Evolutionary conservation across 2,329 filamentous ascomycete species (phyloP).

Genomic region (Lithohypha guttulata): DNA sequence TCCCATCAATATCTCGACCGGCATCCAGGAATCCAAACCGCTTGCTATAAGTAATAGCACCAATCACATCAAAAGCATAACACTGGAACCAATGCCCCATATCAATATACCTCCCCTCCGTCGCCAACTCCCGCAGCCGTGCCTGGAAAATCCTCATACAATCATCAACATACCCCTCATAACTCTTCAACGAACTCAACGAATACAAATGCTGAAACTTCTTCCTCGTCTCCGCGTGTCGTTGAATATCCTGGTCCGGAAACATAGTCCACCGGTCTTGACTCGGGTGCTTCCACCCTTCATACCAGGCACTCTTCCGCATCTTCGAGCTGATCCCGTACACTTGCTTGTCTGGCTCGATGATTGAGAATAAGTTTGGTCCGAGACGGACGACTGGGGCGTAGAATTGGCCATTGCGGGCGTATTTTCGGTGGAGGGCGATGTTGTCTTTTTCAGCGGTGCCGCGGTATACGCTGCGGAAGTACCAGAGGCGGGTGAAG

Average conservation of each 20-base stretch:
- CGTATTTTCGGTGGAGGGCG: constrained; percentile 12
- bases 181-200: constrained; percentile 39
- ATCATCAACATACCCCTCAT: constrained; percentile 41
- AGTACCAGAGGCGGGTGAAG: constrained; percentile 37
- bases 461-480: constrained; percentile 28
- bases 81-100: constrained; percentile 56
- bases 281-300: constrained; percentile 57
- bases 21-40: constrained; percentile 64
- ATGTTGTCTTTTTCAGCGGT: constrained; percentile 29
- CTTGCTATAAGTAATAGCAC: constrained; percentile 41
- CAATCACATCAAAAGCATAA: constrained; percentile 67
- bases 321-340: constrained; percentile 19
- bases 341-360: constrained; percentile 18
- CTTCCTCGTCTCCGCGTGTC: constrained; percentile 59
- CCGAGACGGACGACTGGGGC: constrained; percentile 19
- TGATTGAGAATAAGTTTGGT: constrained; percentile 18
- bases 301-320: constrained; percentile 20
- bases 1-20: constrained; percentile 57
- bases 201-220: constrained; percentile 37
- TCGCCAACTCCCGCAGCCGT: constrained; percentile 31
- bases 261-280: constrained; percentile 45
- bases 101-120: constrained; percentile 26
- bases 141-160: constrained; percentile 34
- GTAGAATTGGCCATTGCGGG: constrained; percentile 9
- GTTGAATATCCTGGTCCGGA: constrained; percentile 62